A percentile compares a stretch with the other conserved stretches of the same genome.
Evolutionary conservation across 371 early-diverging fungal genomes (phyloP).

Genomic region (Rhizomucor miehei): DNA sequence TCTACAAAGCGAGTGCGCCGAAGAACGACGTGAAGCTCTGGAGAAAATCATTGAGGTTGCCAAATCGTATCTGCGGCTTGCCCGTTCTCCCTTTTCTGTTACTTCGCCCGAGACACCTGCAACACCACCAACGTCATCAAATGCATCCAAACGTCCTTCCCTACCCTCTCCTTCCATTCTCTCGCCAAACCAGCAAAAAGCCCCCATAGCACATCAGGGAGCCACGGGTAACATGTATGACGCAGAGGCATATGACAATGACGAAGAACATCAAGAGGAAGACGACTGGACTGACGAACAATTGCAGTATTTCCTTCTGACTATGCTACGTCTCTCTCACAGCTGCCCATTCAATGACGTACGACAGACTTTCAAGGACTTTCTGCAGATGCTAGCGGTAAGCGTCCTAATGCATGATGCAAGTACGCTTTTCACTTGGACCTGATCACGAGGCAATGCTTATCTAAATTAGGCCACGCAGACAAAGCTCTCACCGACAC

Average conservation of each 20-base stretch:
- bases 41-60: constrained; percentile 48
- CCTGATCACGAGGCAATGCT: background rate
- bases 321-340: constrained; percentile 51
- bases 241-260: constrained; percentile 9
- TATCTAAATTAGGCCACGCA: constrained; percentile 26
- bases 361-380: constrained; percentile 43
- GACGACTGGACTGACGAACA: constrained; percentile 27
- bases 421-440: background rate
- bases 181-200: background rate
- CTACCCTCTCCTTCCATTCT: constrained; percentile 2
- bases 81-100: constrained; percentile 25
- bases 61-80: constrained; percentile 41
- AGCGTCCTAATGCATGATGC: constrained; percentile 2
- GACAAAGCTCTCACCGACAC: constrained; percentile 47
- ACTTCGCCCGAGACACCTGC: constrained; percentile 19
- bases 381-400: constrained; percentile 47
- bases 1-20: constrained; percentile 38
- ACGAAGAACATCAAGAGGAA: constrained; percentile 8
- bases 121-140: constrained; percentile 18
- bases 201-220: background rate
- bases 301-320: constrained; percentile 47
- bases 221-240: constrained; percentile 8
- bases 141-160: background rate
- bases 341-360: constrained; percentile 64
- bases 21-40: constrained; percentile 31